These are phyloP conservation scores for Oryza longistaminata DNA, from an alignment of 176 grass and related monocot species.

Conservation along the genomic window DNA sequence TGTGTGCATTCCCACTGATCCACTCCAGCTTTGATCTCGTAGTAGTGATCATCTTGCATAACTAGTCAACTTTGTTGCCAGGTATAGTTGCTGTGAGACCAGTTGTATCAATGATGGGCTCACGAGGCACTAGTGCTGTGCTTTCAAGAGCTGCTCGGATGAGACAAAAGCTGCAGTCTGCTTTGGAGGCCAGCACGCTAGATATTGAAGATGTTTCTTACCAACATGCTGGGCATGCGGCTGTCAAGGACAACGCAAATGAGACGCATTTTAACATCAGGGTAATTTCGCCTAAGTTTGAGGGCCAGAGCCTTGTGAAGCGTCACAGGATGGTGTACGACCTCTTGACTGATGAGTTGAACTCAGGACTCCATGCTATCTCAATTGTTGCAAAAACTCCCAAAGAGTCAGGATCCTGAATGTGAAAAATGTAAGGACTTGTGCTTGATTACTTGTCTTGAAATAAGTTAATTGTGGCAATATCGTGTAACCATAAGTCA, in stretches of 20 bases:
- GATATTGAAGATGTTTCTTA: slow-evolving; percentile 97
- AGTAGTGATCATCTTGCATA: slow-evolving; percentile 20
- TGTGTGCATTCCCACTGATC: neutral
- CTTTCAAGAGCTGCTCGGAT: slow-evolving; percentile 85
- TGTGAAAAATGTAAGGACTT: neutral
- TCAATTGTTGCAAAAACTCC: slow-evolving; percentile 95
- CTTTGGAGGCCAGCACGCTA: slow-evolving; percentile 78
- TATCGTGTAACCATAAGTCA: slow-evolving; percentile 22
- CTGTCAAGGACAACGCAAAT: slow-evolving; percentile 66
- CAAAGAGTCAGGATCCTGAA: slow-evolving; percentile 56
- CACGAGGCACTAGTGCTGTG: slow-evolving; percentile 54
- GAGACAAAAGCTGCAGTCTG: slow-evolving; percentile 82
- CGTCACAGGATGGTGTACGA: slow-evolving; percentile 90
- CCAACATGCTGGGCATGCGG: slow-evolving; percentile 84
- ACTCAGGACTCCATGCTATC: slow-evolving; percentile 93
- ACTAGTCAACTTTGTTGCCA: neutral
- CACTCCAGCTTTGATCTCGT: neutral
- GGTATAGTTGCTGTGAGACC: neutral
- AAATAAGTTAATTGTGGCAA: slow-evolving; percentile 35
- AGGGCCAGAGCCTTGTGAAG: slow-evolving; percentile 84
- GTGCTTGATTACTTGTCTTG: slow-evolving; percentile 12
- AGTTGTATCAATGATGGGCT: slow-evolving; percentile 49
- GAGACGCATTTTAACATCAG: slow-evolving; percentile 97
- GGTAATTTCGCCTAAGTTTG: slow-evolving; percentile 81
- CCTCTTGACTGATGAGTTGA: slow-evolving; percentile 84